Percentiles rank a stretch among this genome's conserved stretches.
These are phyloP conservation scores for Pholiota molesta DNA, from an alignment of 768 basidiomycete genomes.

Conservation along the genomic window DNA sequence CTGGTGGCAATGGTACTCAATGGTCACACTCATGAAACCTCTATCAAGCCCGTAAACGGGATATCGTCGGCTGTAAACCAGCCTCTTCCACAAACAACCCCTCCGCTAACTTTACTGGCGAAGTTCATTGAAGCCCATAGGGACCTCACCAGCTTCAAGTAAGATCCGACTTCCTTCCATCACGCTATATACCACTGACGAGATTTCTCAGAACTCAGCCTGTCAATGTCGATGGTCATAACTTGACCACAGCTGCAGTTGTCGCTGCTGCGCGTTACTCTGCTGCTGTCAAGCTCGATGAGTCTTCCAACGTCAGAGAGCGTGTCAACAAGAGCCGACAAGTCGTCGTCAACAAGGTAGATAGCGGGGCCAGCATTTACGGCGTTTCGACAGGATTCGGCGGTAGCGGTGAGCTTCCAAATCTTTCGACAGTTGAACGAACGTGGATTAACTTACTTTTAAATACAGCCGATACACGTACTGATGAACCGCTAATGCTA, in stretches of 20 bases:
- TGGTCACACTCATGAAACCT: slow-evolving; percentile 20
- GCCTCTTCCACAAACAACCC: slow-evolving; percentile 5
- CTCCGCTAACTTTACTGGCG: slow-evolving; percentile 22
- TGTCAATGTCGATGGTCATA: slow-evolving; percentile 65
- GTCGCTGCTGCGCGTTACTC: slow-evolving; percentile 65
- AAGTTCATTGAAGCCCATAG: slow-evolving; percentile 24
- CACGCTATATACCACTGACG: background rate
- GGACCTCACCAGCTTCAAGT: slow-evolving; percentile 20
- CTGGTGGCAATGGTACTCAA: slow-evolving; percentile 31
- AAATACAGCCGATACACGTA: slow-evolving; percentile 69
- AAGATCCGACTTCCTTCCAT: background rate
- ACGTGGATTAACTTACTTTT: slow-evolving; percentile 6
- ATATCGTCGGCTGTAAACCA: slow-evolving; percentile 12
- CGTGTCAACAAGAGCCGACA: slow-evolving; percentile 65
- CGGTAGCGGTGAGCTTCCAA: slow-evolving; percentile 55
- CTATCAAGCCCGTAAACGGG: slow-evolving; percentile 20
- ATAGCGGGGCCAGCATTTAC: slow-evolving; percentile 71
- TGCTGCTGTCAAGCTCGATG: slow-evolving; percentile 45
- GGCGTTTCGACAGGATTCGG: slow-evolving; percentile 84
- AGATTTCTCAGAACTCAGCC: slow-evolving; percentile 47
- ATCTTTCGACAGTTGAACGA: background rate
- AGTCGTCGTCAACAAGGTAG: slow-evolving; percentile 72
- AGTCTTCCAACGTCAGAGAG: slow-evolving; percentile 42
- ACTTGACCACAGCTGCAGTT: slow-evolving; percentile 67
- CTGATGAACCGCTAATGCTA: slow-evolving; percentile 61